A percentile compares a stretch with the other conserved stretches of the same genome.
These are phyloP conservation scores for Kwoniella shivajii DNA, from an alignment of 1,284 basidiomycete species.

Conservation along the genomic window DNA sequence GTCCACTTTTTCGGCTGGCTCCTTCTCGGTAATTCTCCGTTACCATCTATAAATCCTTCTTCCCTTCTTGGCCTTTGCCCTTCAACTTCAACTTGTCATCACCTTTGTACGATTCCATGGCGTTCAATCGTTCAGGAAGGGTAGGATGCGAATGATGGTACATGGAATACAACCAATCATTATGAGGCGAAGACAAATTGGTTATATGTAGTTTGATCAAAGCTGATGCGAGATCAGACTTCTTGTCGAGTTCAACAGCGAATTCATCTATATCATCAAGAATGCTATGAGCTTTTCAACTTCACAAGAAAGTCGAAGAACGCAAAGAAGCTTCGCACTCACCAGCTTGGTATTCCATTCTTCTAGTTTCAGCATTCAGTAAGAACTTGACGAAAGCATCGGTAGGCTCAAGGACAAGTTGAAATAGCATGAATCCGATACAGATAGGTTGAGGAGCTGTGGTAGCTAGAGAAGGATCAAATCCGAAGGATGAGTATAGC, in stretches of 20 bases:
- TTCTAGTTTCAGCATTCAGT: slow-evolving; percentile 77
- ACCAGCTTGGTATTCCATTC: slow-evolving; percentile 90
- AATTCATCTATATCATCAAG: slow-evolving; percentile 45
- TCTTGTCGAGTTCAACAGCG: slow-evolving; percentile 48
- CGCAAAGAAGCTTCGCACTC: no score
- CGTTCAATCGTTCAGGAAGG: slow-evolving; percentile 78
- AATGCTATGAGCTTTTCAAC: neutral
- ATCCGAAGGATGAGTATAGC: slow-evolving; percentile 83
- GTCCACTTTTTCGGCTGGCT: no score
- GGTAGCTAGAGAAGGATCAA: slow-evolving; percentile 64
- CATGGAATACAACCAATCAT: slow-evolving; percentile 88
- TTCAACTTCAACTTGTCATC: slow-evolving; percentile 22
- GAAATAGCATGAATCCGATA: slow-evolving; percentile 83
- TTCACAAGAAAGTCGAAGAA: neutral
- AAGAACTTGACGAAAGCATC: slow-evolving; percentile 74
- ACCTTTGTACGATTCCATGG: slow-evolving; percentile 63
- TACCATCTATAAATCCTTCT: slow-evolving; percentile 13
- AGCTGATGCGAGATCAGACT: slow-evolving; percentile 71
- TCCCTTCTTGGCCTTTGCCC: slow-evolving; percentile 18
- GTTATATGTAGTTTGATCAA: slow-evolving; percentile 82
- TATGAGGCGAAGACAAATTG: slow-evolving; percentile 87
- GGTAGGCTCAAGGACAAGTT: slow-evolving; percentile 81
- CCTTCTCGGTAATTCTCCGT: neutral
- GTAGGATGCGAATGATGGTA: slow-evolving; percentile 94
- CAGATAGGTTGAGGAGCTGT: slow-evolving; percentile 71